phyloP scores from a whole-genome alignment of 2,329 filamentous ascomycete genomes.

The Cercospora canescens region DNA sequence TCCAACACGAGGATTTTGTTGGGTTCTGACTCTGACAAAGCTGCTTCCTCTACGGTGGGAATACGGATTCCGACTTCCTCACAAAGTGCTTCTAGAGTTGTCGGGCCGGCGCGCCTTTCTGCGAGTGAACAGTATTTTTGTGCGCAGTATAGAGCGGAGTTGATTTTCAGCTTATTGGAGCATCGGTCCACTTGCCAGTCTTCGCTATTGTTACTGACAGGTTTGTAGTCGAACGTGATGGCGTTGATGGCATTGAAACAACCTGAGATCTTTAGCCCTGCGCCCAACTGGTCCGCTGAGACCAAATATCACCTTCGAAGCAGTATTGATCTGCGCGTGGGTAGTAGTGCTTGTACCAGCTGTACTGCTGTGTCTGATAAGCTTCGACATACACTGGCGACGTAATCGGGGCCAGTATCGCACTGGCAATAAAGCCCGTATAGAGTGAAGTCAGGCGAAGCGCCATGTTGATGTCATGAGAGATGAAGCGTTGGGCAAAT shows the following conservation, averaged over 20 bases:
- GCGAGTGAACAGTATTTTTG: constrained; percentile 20
- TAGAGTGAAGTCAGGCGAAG: neutral
- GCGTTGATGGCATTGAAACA: constrained; percentile 2
- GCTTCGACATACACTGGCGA: neutral
- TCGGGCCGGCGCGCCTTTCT: constrained; percentile 10
- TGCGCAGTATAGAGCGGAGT: constrained; percentile 18
- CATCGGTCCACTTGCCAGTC: constrained; percentile 16
- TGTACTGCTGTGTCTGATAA: constrained; percentile 13
- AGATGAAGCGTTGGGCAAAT: neutral
- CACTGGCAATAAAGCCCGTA: neutral
- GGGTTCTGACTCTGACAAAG: constrained; percentile 10
- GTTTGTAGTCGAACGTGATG: constrained; percentile 18
- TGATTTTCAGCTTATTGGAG: constrained; percentile 15
- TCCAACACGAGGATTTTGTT: constrained; percentile 12
- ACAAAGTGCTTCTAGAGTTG: constrained; percentile 4
- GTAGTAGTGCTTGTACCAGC: constrained; percentile 24
- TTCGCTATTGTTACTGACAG: neutral
- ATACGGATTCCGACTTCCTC: constrained; percentile 5
- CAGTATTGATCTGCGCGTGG: constrained; percentile 17
- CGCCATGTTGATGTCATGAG: neutral
- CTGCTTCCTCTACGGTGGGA: constrained; percentile 10
- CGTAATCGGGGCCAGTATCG: neutral
- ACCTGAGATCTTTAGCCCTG: constrained; percentile 6
- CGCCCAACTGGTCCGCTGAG: neutral
- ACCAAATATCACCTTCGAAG: neutral